Evolutionary conservation across 768 basidiomycete species (phyloP), one percentile per base, ranked within the genome.

Genomic region (Amylocystis lapponica): DNA sequence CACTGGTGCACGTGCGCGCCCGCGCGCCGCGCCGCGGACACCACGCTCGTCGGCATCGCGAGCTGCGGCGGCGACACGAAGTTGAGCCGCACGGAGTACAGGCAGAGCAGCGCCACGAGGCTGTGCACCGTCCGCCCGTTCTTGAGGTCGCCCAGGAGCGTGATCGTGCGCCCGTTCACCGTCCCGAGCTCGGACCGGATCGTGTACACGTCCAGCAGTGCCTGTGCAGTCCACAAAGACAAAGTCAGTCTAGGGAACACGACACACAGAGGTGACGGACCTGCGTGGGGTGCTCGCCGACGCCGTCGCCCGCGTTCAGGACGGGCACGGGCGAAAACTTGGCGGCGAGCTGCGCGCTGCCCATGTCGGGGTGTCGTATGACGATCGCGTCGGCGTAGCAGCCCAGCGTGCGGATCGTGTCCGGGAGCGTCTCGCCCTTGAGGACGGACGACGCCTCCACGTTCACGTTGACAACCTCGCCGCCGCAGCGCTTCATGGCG

Each of bases 111-210:
- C 8, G 86, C 86, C 53, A 98, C 95, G 36, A 99, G 76, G 55
- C 87, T 91, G 69, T 99, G 96, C 2, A 97, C 95, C 0, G 96
- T 99, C 35, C 96, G 82, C 23, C 96, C 96, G 57, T 98, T 95
- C 74, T 96, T 97, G 54, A 99, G 74, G 62, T 99, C 96, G 39
- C 96, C 96, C 9, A 99, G 79, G 40, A 92, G 64, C 9, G 89
- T 92, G 59, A 98, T 85, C 12, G 88, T 92, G 39, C 88, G 85
- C 29, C 94, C 96, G 60, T 98, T 98, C 51, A 98, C 93, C 0
- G 94, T 96, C 43, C 96, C 96, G 39, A 99, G 76, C 66, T 99
- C 96, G 37, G 93, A 96, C 47, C 95, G 89, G 51, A 98, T 97
- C 31, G 93, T 96, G 65, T 89, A 97, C 14, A 92, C 76, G 54